Base-by-base conservation (phyloP, 495 filamentous ascomycete genomes). In the Trichoderma erinaceum region DNA sequence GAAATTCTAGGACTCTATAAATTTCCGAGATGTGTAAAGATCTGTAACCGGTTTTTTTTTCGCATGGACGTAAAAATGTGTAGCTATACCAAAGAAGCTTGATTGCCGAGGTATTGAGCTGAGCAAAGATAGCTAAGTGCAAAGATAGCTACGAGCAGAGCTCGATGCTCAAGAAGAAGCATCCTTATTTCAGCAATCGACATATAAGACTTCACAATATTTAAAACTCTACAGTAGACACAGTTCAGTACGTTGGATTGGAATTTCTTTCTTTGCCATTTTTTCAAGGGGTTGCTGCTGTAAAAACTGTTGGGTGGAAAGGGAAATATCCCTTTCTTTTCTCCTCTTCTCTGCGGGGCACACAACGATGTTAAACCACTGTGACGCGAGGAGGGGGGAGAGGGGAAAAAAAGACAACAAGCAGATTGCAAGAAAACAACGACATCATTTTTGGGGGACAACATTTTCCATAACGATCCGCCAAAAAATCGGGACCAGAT, bases 241-340 rank as follows among this genome's bases (percentile, higher is more conserved):
- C 8, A 16, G 15, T 29, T 12, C 25, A 4, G 11, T 11, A 12
- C 11, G 1, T 27, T 61, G 56, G 25, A 61, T 29, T 61, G 23
- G 56, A 61, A 61, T 29, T 61, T 61, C 25, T 32, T 52, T 61
- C 25, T 61, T 61, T 61, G 56, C 56, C 56, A 61, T 61, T 61
- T 61, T 61, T 61, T 61, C 56, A 61, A 61, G 23, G 23, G 27
- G 56, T 61, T 61, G 56, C 56, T 61, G 56, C 56, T 61, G 56
- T 61, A 27, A 29, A 29, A 27, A 52, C 7, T n/a, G 18, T 52
- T 10, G 21, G 56, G 50, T n/a, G 16, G 18, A n/a, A n/a, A n/a
- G 50, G 50, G 50, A 25, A 56, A 56, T 56, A 25, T 56, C 23
- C 21, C 23, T 23, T 25, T 5, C 21, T 25, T 23, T 56, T 25